Conservation (phyloP, 495 filamentous ascomycete species). For the Cercophora newfieldiana region DNA sequence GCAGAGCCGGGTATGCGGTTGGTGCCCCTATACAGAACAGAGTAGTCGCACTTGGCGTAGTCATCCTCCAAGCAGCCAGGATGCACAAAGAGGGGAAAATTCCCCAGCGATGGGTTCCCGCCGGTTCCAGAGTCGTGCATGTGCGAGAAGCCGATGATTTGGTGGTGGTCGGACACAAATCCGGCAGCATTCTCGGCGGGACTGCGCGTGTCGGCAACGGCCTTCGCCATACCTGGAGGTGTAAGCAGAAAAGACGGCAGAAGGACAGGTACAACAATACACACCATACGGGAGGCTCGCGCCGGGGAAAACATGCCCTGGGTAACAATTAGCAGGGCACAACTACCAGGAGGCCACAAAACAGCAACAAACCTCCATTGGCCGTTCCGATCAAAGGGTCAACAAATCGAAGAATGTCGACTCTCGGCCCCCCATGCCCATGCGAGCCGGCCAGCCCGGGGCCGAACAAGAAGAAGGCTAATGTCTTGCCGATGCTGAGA, state of each 20-base stretch:
- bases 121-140: constrained; percentile 66
- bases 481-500: constrained; percentile 14
- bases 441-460: constrained; percentile 21
- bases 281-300: constrained; percentile 67
- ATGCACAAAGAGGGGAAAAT: constrained; percentile 73
- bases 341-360: neutral
- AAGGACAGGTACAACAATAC: constrained; percentile 3
- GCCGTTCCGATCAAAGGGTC: constrained; percentile 63
- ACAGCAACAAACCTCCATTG: constrained; percentile 51
- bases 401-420: constrained; percentile 42
- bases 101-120: constrained; percentile 67
- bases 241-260: constrained; percentile 15
- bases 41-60: constrained; percentile 60
- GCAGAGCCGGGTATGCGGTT: constrained; percentile 52
- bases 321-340: neutral
- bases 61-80: constrained; percentile 65
- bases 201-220: constrained; percentile 60
- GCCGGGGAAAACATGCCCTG: constrained; percentile 69
- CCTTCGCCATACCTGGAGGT: constrained; percentile 61
- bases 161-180: constrained; percentile 60
- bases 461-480: constrained; percentile 31
- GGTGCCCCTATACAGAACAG: constrained; percentile 48
- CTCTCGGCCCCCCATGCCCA: constrained; percentile 15
- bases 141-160: constrained; percentile 55
- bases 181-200: constrained; percentile 65